Evolutionary conservation across 2,329 filamentous ascomycete species (phyloP).

Genomic region (Botryotinia narcissicola): DNA sequence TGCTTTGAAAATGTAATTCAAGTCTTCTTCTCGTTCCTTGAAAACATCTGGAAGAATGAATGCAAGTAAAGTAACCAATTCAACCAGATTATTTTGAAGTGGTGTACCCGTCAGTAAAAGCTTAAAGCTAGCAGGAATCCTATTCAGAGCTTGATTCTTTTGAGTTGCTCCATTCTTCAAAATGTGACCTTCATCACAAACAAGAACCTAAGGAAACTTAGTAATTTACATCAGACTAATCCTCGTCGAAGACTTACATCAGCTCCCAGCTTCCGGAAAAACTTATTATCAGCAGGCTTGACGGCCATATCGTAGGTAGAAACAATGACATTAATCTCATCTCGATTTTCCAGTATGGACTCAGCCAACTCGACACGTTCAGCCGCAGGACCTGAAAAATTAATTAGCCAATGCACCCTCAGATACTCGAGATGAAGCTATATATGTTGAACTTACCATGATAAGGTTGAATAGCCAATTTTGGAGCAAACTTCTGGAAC

Average conservation of each 20-base stretch:
- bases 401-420: conserved; percentile 13
- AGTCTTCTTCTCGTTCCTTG: conserved; percentile 68
- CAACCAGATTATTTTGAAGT: conserved; percentile 89
- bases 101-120: conserved; percentile 88
- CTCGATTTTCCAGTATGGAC: conserved; percentile 60
- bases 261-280: conserved; percentile 57
- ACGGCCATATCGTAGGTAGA: conserved; percentile 68
- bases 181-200: conserved; percentile 94
- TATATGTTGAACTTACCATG: conserved; percentile 42
- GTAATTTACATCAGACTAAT: not conserved
- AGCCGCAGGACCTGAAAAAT: conserved; percentile 55
- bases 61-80: conserved; percentile 85
- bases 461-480: conserved; percentile 69
- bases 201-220: conserved; percentile 40
- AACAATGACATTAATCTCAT: conserved; percentile 67
- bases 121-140: conserved; percentile 77
- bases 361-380: conserved; percentile 68
- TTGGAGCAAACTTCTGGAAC: conserved; percentile 82
- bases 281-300: conserved; percentile 58
- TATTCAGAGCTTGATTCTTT: conserved; percentile 74
- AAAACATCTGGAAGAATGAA: conserved; percentile 92
- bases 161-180: conserved; percentile 85
- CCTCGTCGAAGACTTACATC: conserved; percentile 40
- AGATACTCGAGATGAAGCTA: not conserved
- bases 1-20: conserved; percentile 87